These are phyloP conservation scores for Aspergillus aculeatus DNA, from an alignment of 2,329 filamentous ascomycete species.

Conservation along the genomic window DNA sequence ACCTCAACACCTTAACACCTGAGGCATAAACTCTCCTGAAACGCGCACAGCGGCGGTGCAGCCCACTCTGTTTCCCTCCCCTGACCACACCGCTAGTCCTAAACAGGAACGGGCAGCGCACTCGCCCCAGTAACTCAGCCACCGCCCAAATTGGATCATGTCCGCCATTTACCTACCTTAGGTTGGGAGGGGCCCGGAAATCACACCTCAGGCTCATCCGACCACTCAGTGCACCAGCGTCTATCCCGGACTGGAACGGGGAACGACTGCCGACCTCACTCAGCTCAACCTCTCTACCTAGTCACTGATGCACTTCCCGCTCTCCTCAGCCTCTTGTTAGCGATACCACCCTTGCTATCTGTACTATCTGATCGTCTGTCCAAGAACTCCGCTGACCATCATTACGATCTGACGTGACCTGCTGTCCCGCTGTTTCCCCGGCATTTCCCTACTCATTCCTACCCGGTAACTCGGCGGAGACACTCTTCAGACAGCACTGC, in stretches of 20 bases:
- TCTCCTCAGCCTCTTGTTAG: neutral
- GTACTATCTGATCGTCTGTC: neutral
- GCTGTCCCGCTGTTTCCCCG: neutral
- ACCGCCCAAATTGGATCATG: conserved; percentile 7
- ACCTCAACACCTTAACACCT: neutral
- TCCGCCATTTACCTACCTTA: conserved; percentile 1
- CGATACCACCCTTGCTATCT: neutral
- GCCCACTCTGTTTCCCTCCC: neutral
- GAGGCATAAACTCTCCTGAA: neutral
- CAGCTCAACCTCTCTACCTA: neutral
- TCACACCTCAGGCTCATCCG: conserved; percentile 8
- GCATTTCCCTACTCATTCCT: conserved; percentile 6
- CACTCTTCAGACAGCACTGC: conserved; percentile 2
- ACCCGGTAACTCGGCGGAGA: conserved; percentile 13
- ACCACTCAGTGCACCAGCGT: neutral
- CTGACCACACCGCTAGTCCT: neutral
- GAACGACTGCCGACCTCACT: neutral
- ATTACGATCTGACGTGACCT: neutral
- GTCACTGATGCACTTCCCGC: neutral
- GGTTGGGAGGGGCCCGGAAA: neutral
- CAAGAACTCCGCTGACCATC: neutral
- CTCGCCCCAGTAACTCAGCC: conserved; percentile 8
- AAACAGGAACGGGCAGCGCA: neutral
- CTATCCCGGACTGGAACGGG: neutral
- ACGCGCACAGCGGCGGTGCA: conserved; percentile 9